Conservation (phyloP, 805 yeast genomes). For the Ogataea polymorpha region DNA sequence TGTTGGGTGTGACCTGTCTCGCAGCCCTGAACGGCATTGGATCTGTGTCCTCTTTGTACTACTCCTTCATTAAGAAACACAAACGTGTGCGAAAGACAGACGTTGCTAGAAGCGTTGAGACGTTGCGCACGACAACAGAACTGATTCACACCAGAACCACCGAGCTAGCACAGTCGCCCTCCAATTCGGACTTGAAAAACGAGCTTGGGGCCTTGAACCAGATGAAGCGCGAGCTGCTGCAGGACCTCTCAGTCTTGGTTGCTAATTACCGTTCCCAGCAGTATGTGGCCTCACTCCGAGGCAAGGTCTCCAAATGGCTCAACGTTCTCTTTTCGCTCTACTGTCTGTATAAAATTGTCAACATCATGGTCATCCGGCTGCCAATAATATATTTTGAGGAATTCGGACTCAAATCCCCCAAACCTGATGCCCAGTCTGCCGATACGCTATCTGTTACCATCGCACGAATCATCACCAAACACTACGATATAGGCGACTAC, state of each 20-base stretch:
- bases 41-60: constrained; percentile 43
- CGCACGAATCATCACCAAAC: constrained; percentile 36
- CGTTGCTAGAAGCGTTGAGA: constrained; percentile 34
- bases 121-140: constrained; percentile 40
- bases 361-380: constrained; percentile 39
- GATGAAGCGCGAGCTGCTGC: constrained; percentile 25
- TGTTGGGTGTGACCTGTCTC: constrained; percentile 49
- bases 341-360: constrained; percentile 46
- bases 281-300: constrained; percentile 10
- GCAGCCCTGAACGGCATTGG: constrained; percentile 53
- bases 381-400: constrained; percentile 32
- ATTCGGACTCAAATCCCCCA: constrained; percentile 3
- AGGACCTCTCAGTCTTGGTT: constrained; percentile 17
- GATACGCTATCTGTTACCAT: constrained; percentile 51
- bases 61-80: constrained; percentile 22
- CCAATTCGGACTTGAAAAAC: constrained; percentile 30
- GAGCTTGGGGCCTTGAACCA: constrained; percentile 39
- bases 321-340: constrained; percentile 38
- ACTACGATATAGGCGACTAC: constrained; percentile 28
- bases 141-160: constrained; percentile 34
- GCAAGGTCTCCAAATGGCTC: constrained; percentile 11
- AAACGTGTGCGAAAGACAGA: constrained; percentile 32
- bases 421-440: constrained; percentile 19
- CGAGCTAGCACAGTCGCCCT: constrained; percentile 26
- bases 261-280: constrained; percentile 10